Base-by-base conservation (phyloP, 164 flowering plant species). In the Sextonia rubra region DNA sequence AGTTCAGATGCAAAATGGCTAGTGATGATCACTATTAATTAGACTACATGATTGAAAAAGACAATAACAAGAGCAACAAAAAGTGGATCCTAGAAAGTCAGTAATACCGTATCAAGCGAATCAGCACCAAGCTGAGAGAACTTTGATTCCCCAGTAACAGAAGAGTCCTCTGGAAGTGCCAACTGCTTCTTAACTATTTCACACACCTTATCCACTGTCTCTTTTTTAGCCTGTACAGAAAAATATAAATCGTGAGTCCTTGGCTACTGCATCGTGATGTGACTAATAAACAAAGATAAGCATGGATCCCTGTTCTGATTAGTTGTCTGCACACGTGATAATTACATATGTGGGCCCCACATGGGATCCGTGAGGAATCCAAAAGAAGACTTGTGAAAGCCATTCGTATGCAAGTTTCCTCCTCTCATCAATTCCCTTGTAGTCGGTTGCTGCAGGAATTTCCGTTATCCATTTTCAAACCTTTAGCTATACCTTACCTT, bases 71-170 rank as follows among this genome's bases (percentile, higher is more conserved):
- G 58, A 20, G n/a, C 17, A 52, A 52, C n/a, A 52, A 52, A 52
- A 52, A 3, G 3, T 15, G 58, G 58, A 20, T 17, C 18, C 58
- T 52, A 52, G 20, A 52, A 22, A 22, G 64, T 18, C 58, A 52
- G 3, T 52, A 52, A 15, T 83, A 85, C 88, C 78, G 88, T 85
- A 65, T 85, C 88, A 47, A 85, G 85, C 63, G 88, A 85, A 79
- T 85, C 88, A 64, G 88, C 88, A 52, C 88, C 88, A 68, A 85
- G 88, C 2, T 78, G 68, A 30, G 78, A 56, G 60, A 85, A 85
- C 64, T 75, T 85, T 17, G 88, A 83, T 17, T 80, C 82, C 4
- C 81, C 83, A 17, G 74, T 73, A 49, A 85, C 81, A 3, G 80
- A 37, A 49, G 81, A 73, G 26, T 78, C 84, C 22, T 64, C 77